Conservation (phyloP, 371 early-diverging fungal genomes). For the Lichtheimia ornata region DNA sequence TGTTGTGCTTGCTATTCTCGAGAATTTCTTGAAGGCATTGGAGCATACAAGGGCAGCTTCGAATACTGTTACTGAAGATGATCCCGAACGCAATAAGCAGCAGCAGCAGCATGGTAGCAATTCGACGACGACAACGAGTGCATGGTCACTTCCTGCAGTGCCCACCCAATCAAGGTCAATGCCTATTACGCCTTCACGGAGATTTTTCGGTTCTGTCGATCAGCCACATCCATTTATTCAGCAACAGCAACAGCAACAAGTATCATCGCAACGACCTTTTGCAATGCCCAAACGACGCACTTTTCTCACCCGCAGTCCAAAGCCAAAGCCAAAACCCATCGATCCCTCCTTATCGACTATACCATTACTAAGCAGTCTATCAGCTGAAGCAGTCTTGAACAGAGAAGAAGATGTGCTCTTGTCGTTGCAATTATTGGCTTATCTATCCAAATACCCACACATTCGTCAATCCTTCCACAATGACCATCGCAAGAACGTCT, state of each 20-base stretch:
- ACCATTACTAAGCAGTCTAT: conserved; percentile 15
- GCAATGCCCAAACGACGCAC: conserved; percentile 1
- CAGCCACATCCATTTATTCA: conserved; percentile 17
- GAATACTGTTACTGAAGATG: background rate
- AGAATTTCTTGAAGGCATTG: conserved; percentile 62
- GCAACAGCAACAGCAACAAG: conserved; percentile 4
- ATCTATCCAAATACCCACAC: conserved; percentile 83
- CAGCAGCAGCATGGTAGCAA: conserved; percentile 3
- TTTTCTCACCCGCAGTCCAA: background rate
- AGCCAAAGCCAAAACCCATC: background rate
- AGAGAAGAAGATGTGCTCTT: conserved; percentile 85
- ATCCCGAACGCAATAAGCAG: background rate
- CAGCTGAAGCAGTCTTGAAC: conserved; percentile 53
- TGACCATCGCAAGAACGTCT: conserved; percentile 62
- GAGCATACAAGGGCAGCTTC: conserved; percentile 19
- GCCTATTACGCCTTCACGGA: conserved; percentile 27
- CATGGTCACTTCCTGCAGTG: conserved; percentile 1
- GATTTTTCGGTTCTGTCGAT: background rate
- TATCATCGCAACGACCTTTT: conserved; percentile 18
- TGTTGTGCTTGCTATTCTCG: conserved; percentile 77
- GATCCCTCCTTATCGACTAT: conserved; percentile 5
- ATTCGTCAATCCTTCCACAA: conserved; percentile 69
- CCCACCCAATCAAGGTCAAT: conserved; percentile 29
- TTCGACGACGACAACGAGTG: background rate
- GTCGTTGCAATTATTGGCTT: conserved; percentile 84